These are phyloP conservation scores for Cryptosporidium parvum DNA, from an alignment of 169 alveolate genomes.

Conservation along the genomic window DNA sequence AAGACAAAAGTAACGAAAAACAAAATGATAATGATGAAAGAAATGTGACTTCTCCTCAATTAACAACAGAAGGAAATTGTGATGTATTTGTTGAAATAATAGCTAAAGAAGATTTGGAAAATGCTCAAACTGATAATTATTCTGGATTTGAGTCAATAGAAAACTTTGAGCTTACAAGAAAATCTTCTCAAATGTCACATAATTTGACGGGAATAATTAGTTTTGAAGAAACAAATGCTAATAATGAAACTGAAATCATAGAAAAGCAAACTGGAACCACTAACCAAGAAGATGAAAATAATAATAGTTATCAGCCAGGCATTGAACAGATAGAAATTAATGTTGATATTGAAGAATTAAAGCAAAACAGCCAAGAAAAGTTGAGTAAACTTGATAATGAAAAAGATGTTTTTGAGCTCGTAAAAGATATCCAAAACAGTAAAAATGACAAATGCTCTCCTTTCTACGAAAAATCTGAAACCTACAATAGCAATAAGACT, in stretches of 20 bases:
- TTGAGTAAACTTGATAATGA: not conserved
- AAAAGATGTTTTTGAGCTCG: not conserved
- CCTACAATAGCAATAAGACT: not conserved
- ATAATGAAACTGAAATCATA: not conserved
- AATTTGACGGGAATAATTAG: not conserved
- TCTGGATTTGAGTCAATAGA: not conserved
- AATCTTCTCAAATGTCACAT: not conserved
- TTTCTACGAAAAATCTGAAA: not conserved
- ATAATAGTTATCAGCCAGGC: not conserved
- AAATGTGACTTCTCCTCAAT: not conserved
- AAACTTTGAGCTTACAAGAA: not conserved
- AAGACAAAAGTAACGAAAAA: too few species aligned
- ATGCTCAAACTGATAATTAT: not conserved
- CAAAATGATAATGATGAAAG: not conserved
- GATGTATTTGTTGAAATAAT: not conserved
- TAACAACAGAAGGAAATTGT: not conserved
- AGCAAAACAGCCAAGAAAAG: not conserved
- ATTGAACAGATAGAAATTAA: not conserved
- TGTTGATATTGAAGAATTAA: not conserved
- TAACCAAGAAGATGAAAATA: not conserved
- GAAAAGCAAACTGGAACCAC: not conserved
- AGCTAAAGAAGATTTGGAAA: not conserved
- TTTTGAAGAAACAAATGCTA: not conserved
- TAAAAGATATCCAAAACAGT: not conserved
- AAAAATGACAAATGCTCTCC: not conserved